Base-by-base conservation (phyloP, 768 basidiomycete genomes). In the Porpolomopsis calyptriformis region DNA sequence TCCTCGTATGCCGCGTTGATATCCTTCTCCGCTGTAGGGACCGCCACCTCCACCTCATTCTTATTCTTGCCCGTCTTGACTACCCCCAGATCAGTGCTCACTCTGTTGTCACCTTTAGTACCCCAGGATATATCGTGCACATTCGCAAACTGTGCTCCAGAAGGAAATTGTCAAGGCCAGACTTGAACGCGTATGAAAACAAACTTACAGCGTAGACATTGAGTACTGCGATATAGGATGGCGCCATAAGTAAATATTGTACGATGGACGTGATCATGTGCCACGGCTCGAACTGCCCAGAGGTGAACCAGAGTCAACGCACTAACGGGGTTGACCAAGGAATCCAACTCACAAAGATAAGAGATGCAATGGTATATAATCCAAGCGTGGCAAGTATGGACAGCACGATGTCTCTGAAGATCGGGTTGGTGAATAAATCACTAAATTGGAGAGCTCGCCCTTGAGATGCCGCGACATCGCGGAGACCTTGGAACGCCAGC, bases 191-290 rank as follows among this genome's bases (percentile, higher is more conserved):
- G 34, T 3, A 26, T 26, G 42, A 37, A 36, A 33, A 24, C 3
- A 18, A 24, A 56, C 76, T 29, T 62, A 82, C 78, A 3, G 82
- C 83, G 56, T 93, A 91, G 52, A 94, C 90, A 60, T 94, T 94
- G 45, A 98, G 72, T 10, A 98, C 87, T 45, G 83, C 77, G 58
- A 94, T 94, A 56, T 93, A 97, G 0, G 90, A 90, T 2, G 94
- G 94, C 0, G 91, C 87, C 71, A 97, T 79, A 50, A 96, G 73
- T 19, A 86, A 61, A 58, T 93, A 94, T 60, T 92, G 94, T n/a
- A 92, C 22, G 65, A 98, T 93, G 4, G 85, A 89, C 0, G 96
- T 97, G 56, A 99, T 72, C 90, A 99, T 87, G 61, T 99, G 96
- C 90, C 92, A 96, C 2, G 94, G 94, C 54, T 98, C 92, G 54